Conservation (phyloP, 2,329 filamentous ascomycete genomes). For the Colletotrichum costaricense region DNA sequence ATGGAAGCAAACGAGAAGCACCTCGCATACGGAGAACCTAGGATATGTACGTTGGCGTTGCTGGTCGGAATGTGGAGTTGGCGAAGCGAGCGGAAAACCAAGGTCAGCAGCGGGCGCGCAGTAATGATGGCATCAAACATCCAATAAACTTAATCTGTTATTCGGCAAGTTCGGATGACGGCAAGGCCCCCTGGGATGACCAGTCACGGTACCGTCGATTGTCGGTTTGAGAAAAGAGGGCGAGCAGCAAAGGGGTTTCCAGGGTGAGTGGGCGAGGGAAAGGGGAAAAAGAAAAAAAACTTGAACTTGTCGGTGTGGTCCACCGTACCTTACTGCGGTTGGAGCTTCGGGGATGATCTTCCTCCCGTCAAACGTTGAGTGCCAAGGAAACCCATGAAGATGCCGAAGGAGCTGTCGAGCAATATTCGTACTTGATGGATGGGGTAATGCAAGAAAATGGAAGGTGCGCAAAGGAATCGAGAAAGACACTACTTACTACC, state of each 20-base stretch:
- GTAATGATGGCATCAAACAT: constrained; percentile 24
- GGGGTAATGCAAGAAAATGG: not conserved
- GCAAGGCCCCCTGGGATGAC: constrained; percentile 3
- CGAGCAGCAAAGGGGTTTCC: not conserved
- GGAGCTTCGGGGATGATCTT: not conserved
- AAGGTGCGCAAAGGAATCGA: too few relatives aligned
- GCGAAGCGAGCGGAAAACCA: not conserved
- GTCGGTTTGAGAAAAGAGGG: constrained; percentile 25
- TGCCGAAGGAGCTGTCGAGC: not conserved
- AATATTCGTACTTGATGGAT: not conserved
- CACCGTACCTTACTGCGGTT: not conserved
- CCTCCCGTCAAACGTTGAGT: constrained; percentile 5
- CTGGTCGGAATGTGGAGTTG: not conserved
- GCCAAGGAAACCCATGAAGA: not conserved
- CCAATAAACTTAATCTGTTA: constrained; percentile 25
- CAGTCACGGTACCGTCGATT: not conserved
- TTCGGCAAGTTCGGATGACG: constrained; percentile 29
- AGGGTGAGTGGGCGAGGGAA: not conserved
- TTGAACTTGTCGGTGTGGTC: not conserved
- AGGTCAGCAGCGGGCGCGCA: not conserved
- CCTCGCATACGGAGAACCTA: too few relatives aligned
- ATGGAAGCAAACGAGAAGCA: not conserved
- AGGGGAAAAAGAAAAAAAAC: not conserved
- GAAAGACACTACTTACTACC: not conserved
- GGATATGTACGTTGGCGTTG: not conserved